Evolutionary conservation across 1,284 basidiomycete genomes (phyloP).

Genomic region (Rhodotorula sp.): DNA sequence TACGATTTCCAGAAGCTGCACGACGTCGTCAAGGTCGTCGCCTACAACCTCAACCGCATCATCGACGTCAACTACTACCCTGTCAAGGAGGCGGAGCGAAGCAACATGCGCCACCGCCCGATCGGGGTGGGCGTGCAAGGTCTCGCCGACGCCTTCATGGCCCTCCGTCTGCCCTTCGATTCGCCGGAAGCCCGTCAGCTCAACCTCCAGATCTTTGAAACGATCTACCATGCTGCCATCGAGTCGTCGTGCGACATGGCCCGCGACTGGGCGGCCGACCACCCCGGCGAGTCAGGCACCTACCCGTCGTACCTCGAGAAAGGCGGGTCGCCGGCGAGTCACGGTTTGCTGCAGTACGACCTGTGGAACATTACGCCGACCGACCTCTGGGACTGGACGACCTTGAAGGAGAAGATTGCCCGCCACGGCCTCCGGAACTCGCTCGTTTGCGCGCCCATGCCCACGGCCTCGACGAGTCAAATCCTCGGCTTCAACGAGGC

Average conservation of each 20-base stretch:
- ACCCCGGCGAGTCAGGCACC: constrained; percentile 64
- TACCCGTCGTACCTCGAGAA: constrained; percentile 78
- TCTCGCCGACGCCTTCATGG: constrained; percentile 98
- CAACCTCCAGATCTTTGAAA: constrained; percentile 97
- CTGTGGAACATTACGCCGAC: constrained; percentile 92
- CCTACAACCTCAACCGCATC: constrained; percentile 90
- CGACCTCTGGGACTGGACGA: constrained; percentile 91
- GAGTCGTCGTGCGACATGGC: constrained; percentile 93
- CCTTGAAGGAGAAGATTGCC: constrained; percentile 85
- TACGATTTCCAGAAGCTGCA: constrained; percentile 83
- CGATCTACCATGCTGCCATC: constrained; percentile 94
- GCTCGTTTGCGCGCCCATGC: constrained; percentile 94
- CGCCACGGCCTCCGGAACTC: constrained; percentile 87
- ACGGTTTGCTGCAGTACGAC: constrained; percentile 91
- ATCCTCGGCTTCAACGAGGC: constrained; percentile 99
- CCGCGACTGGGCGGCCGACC: constrained; percentile 28
- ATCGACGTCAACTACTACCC: constrained; percentile 94
- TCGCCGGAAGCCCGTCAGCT: constrained; percentile 81
- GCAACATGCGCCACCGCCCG: constrained; percentile 97
- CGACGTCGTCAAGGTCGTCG: constrained; percentile 91
- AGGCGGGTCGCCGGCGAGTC: constrained; percentile 77
- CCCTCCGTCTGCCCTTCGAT: constrained; percentile 92
- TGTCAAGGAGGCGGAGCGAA: constrained; percentile 81
- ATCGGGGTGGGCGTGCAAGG: constrained; percentile 98
- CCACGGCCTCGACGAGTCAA: constrained; percentile 97